Evolutionary conservation across 2,329 filamentous ascomycete genomes (phyloP).

Genomic region (Botrytis squamosa): DNA sequence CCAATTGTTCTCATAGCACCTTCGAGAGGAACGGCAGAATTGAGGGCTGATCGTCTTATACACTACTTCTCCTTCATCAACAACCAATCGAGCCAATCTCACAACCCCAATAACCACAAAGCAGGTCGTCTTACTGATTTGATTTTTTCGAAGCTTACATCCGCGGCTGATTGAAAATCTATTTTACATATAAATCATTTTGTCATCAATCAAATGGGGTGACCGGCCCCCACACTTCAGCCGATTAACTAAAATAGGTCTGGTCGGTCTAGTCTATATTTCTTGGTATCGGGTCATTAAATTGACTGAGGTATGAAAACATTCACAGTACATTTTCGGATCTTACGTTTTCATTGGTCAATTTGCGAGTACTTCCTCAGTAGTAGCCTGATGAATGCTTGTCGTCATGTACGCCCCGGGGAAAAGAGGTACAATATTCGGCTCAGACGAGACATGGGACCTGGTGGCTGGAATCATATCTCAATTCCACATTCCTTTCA

Average conservation of each 20-base stretch:
- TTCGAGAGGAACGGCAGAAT: neutral
- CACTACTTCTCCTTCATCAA: constrained; percentile 5
- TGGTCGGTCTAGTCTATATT: neutral
- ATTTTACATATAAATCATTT: neutral
- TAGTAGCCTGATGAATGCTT: constrained; percentile 15
- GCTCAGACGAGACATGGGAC: constrained; percentile 13
- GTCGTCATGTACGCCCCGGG: constrained; percentile 5
- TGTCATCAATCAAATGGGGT: neutral
- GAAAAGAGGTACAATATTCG: constrained; percentile 2
- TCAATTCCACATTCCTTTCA: constrained; percentile 19
- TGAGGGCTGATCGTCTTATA: constrained; percentile 6
- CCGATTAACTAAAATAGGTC: neutral
- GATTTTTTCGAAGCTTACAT: neutral
- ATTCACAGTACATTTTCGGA: neutral
- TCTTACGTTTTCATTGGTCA: constrained; percentile 1
- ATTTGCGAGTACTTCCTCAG: constrained; percentile 13
- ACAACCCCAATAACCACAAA: neutral
- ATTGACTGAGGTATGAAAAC: neutral
- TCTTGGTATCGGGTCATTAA: constrained; percentile 2
- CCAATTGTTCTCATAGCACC: neutral
- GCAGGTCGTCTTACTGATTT: constrained; percentile 6
- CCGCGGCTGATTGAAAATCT: constrained; percentile 2
- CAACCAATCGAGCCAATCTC: neutral
- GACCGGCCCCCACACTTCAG: constrained; percentile 3
- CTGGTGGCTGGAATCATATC: constrained; percentile 11